Base-by-base conservation (phyloP, 2,329 filamentous ascomycete genomes). In the Aureobasidium leucospermi region DNA sequence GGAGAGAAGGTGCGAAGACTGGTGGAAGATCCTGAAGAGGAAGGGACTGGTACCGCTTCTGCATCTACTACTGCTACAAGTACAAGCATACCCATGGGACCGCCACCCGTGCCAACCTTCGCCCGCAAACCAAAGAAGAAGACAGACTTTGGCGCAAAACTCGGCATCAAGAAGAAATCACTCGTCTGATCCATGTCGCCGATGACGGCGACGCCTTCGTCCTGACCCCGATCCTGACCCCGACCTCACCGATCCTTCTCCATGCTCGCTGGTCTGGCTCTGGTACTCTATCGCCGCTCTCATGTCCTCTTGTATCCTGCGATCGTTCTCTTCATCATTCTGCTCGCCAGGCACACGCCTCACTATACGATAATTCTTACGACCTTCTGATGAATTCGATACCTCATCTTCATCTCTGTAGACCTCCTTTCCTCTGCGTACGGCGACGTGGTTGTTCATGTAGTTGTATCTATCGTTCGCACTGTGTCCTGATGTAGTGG, bases 111-210 rank as follows among this genome's bases (percentile, higher is more conserved):
- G 2, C 85, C 87, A 3, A 84, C 83, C 0, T 95, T 93, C 68
- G 88, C 88, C 72, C 80, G 88, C 62, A 83, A 85, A 45, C 80
- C 87, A 51, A 96, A 96, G 76, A 87, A 90, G 76, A 97, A 96
- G 77, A 96, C 94, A 74, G 85, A 94, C 61, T 82, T 88, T 60
- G 78, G 85, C 0, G 85, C 87, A 13, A 77, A 86, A 23, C 73
- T 96, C 51, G 91, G 92, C 1, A 92, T 96, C 67, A 96, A 96
- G 78, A 94, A 90, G 79, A 93, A 91, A 74, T 53, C 65, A 15
- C 43, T 64, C 28, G 63, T 64, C 13, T 63, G 55, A 58, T 13
- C 10, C 9, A 38, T 23, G 55, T 8, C 34, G 13, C 10, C 34
- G 32, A 15, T 43, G 42, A 31, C 34, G 42, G 8, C 55, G 31